Evolutionary conservation across 1,139 yeast species (phyloP), one percentile per base, ranked within the genome.

Genomic region (Lodderomyces metapsilosis): DNA sequence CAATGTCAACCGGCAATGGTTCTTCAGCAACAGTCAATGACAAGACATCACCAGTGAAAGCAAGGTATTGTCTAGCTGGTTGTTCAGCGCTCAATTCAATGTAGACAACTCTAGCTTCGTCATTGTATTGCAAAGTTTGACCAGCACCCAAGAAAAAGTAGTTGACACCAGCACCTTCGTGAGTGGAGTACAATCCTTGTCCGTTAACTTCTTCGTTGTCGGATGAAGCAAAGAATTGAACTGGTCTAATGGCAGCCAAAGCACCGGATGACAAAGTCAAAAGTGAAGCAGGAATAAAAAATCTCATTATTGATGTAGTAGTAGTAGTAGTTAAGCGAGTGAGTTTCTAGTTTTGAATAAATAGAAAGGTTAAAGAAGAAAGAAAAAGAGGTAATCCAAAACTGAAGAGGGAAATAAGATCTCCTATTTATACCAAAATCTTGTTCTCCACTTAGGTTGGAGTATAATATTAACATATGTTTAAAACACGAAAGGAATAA

Each of bases 141-240:
- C 42, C 41, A 23, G 30, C 16, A 20, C 36, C 44, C n/a, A 75
- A 51, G 55, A 72, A 68, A 38, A 68, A 53, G 56, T 72, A 76
- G 62, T 72, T 66, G 52, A 76, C 59, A 45, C 74, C 84, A 37
- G 84, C 83, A 56, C 84, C 84, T 58, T 74, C 80, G 54, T 76
- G 83, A 36, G 49, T 48, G 24, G 65, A 50, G 35, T 55, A 45
- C 37, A 75, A 49, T 36, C 66, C 70, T 27, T 56, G 43, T 21
- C 64, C 66, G 50, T 54, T 47, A 38, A 59, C 36, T 12, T 48
- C 51, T 24, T 37, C 39, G 40, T 52, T 47, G 34, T 58, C 52
- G 11, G 74, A 61, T 37, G 51, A 38, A 40, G 52, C 58, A 37
- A 37, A 46, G 18, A 61, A 51, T 38, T 46, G 50, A 25, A 52